Evolutionary conservation across 106 monocot genomes (phyloP).

Genomic region (Vanilla planifolia): DNA sequence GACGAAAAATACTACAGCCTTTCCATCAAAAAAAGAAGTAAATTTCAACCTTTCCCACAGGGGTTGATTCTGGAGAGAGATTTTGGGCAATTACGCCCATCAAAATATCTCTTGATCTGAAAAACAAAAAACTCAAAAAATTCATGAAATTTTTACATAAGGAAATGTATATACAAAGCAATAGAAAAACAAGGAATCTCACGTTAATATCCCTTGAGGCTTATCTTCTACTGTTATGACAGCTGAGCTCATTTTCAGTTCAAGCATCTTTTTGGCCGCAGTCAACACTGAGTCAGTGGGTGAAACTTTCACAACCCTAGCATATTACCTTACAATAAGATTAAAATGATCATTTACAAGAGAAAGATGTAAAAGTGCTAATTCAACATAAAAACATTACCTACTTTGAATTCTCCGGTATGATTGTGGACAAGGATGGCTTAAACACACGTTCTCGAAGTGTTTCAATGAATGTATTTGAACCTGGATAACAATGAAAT

Average conservation of each 20-base stretch:
- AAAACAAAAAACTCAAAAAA: conserved; percentile 1
- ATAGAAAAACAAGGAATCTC: conserved; percentile 12
- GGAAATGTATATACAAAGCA: conserved; percentile 3
- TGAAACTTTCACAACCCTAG: conserved; percentile 41
- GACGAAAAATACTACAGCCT: not conserved
- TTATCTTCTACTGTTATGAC: conserved; percentile 53
- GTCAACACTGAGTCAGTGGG: conserved; percentile 53
- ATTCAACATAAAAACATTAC: conserved; percentile 33
- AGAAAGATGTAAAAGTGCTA: not conserved
- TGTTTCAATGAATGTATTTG: conserved; percentile 54
- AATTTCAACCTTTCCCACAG: conserved; percentile 34
- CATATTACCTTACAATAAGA: conserved; percentile 2
- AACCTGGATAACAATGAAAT: conserved; percentile 21
- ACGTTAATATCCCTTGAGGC: conserved; percentile 57
- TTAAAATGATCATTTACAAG: not conserved
- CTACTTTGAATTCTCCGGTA: conserved; percentile 66
- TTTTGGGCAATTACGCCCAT: conserved; percentile 53
- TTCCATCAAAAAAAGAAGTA: not conserved
- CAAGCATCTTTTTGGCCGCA: conserved; percentile 67
- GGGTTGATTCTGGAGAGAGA: conserved; percentile 51
- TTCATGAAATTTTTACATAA: not conserved
- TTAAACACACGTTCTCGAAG: conserved; percentile 55
- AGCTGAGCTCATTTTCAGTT: conserved; percentile 45
- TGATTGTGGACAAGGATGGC: conserved; percentile 53
- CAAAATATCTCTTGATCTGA: conserved; percentile 58